Evolutionary conservation across 495 filamentous ascomycete species (phyloP).

Genomic region (Tuber borchii): DNA sequence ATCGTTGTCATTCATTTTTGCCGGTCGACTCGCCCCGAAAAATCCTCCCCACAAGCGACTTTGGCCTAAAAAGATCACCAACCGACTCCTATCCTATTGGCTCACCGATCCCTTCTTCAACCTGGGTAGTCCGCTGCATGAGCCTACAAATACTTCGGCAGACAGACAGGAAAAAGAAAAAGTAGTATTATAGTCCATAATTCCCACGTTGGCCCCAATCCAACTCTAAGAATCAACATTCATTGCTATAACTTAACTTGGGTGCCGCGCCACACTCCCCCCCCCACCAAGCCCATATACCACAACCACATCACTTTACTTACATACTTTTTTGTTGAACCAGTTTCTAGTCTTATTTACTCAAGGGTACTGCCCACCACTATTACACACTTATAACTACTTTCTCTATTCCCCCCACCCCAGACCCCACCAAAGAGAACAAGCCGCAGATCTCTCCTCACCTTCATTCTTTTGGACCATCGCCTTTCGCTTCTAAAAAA

Average conservation of each 20-base stretch:
- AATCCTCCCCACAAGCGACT: conserved; percentile 23
- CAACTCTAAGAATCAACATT: conserved; percentile 19
- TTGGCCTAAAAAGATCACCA: conserved; percentile 36
- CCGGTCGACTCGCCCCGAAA: conserved; percentile 38
- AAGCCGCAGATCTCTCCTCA: conserved; percentile 7
- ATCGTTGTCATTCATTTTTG: conserved; percentile 39
- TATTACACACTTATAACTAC: background rate
- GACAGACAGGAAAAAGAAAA: background rate
- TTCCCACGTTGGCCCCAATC: conserved; percentile 8
- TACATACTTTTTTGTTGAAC: background rate
- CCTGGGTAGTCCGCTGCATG: conserved; percentile 27
- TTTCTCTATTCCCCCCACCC: background rate
- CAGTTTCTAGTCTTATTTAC: background rate
- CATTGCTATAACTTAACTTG: conserved; percentile 36
- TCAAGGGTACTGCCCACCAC: conserved; percentile 3
- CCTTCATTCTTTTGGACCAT: conserved; percentile 24
- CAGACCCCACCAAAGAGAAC: background rate
- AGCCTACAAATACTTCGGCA: conserved; percentile 31
- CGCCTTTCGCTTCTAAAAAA: conserved; percentile 16
- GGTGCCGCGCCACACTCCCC: conserved; percentile 30
- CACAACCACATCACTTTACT: conserved; percentile 1
- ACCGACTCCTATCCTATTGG: conserved; percentile 32
- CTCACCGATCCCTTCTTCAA: conserved; percentile 34
- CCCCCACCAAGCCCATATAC: conserved; percentile 1
- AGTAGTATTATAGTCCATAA: conserved; percentile 27